Base-by-base conservation (phyloP, 2,329 filamentous ascomycete genomes). In the Parastagonospora nodorum region DNA sequence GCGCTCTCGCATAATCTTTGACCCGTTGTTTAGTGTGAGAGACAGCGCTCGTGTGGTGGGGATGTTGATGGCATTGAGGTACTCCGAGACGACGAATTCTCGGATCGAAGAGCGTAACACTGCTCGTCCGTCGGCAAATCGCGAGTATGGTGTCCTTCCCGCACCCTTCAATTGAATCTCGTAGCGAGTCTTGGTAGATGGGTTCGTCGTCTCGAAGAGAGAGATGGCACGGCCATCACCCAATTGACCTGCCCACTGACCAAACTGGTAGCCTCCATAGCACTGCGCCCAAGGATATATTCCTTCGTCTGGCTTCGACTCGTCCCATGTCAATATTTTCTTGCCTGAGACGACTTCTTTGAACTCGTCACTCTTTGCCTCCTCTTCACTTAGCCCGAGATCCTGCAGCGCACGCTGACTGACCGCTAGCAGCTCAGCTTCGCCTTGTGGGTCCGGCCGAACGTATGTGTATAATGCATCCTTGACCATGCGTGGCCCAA, bases 221-320 rank as follows among this genome's bases (percentile, higher is more conserved):
- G 90, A 96, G 61, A 99, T 97, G 28, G 92, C 94, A 48, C 94
- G 84, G 32, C 94, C 94, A 69, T 99, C 94, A 36, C 94, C 94
- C 1, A 99, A 84, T 74, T 99, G 94, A 5, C 94, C 92, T 3
- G 94, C 94, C 93, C 93, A 99, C 60, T 89, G 86, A 5, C 94
- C 94, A 51, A 77, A 75, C 42, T 76, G 74, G 63, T 81, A 78
- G 49, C 93, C 93, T 50, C 94, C 94, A 72, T 99, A 99, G 77
- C 94, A 97, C 76, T 99, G 94, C 29, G 94, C 92, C 94, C 94
- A 99, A 0, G 94, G 93, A 71, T 99, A 99, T 37, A 94, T 86
- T 15, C 89, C 69, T n/a, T 59, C 53, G 24, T 67, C 61, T 14
- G 60, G 65, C 33, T 72, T 61, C 5, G 85, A 82, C 51, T 88